Evolutionary conservation across 2,329 filamentous ascomycete species (phyloP), one percentile per base, ranked within the genome.

Genomic region (Byssothecium circinans): DNA sequence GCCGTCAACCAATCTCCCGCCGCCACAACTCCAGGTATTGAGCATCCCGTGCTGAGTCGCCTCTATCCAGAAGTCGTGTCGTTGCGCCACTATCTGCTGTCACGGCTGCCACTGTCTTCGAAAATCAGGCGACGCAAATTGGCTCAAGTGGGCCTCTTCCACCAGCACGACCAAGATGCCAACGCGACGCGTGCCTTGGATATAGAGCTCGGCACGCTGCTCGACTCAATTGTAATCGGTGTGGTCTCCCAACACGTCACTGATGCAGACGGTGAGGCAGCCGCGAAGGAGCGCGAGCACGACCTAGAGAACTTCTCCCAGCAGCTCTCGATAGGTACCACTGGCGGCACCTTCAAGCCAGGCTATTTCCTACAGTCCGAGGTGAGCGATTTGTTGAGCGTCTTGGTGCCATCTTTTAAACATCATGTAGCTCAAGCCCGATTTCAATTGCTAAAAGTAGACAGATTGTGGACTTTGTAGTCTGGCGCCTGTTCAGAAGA

Each of bases 401-500:
- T 37, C 18, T 19, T 36, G 25, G 20, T 25, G 20, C 15, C n/a
- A 10, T 4, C 36, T 39, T 39, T 25, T 17, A 10, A 27, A 20
- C 19, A 3, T 42, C 25, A 38, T 25, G 42, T 39, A 39, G 8
- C 42, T 35, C 23, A 19, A 27, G 19, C 33, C 45, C 32, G 20
- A 41, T 33, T 42, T 40, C 41, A 43, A 39, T 43, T 53, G 35
- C 62, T 64, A 49, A 62, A 22, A 42, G 43, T 20, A 41, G n/a
- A 41, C 41, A 79, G 75, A 71, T 75, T 56, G 75, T 79, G 23
- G 72, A 79, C 54, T 78, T 75, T 50, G 72, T 74, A 14, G 82
- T 96, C 34, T 91, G 87, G 83, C 78, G 82, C 8, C 75, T 96
- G 2, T 96, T 95, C 68, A 82, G 81, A 11, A 78, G 81, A 57